A percentile compares a stretch with the other conserved stretches of the same genome.
These are phyloP conservation scores for Sporisorium sorghi DNA, from an alignment of 1,284 basidiomycete species.

Conservation along the genomic window DNA sequence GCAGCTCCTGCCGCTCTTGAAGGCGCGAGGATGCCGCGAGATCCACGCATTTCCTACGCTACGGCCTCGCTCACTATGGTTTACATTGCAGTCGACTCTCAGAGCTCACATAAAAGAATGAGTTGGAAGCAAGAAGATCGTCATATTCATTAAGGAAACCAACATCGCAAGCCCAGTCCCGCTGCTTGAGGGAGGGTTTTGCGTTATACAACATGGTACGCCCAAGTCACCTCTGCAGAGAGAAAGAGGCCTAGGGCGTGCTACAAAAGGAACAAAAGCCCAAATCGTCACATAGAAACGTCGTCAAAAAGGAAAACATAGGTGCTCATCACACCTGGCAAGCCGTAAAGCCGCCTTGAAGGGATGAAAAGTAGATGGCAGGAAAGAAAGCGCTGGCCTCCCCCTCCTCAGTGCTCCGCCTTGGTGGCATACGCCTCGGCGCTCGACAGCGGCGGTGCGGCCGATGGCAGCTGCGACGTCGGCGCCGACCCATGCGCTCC, in stretches of 20 bases:
- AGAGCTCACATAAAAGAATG: not conserved
- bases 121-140: not conserved
- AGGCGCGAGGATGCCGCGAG: no score
- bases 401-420: constrained; percentile 14
- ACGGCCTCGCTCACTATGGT: not conserved
- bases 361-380: not conserved
- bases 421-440: constrained; percentile 38
- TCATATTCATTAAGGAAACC: constrained; percentile 15
- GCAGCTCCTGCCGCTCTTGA: no score
- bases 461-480: not conserved
- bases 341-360: not conserved
- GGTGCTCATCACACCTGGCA: not conserved
- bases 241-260: no score
- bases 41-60: not conserved
- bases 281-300: not conserved
- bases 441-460: constrained; percentile 28
- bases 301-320: not conserved
- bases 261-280: constrained; percentile 13
- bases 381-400: not conserved
- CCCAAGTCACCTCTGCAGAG: no score
- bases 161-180: not conserved
- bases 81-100: no score
- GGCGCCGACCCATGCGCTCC: not conserved
- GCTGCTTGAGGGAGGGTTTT: no score
- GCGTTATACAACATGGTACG: no score